phyloP scores from a whole-genome alignment of 306 rosid species.

The Hippophae rhamnoides region DNA sequence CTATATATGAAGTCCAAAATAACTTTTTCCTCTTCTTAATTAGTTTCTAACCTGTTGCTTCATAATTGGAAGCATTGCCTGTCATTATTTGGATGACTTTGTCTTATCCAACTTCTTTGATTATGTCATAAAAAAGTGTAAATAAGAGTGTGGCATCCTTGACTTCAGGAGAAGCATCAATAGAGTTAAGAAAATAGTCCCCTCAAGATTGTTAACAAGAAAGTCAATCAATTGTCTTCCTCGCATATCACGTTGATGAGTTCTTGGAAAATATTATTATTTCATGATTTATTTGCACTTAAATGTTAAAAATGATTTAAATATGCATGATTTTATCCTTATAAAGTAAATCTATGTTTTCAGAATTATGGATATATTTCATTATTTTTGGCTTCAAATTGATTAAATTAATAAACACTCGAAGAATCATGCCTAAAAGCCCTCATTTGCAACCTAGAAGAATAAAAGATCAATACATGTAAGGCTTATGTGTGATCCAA shows the following conservation, averaged over 20 bases:
- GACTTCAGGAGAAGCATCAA: background rate
- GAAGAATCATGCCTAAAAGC: too few relatives aligned
- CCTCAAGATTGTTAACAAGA: background rate
- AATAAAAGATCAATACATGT: too few relatives aligned
- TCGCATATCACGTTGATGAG: background rate
- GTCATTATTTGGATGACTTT: background rate
- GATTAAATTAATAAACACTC: too few relatives aligned
- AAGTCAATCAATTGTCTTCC: background rate
- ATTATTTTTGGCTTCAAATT: too few relatives aligned
- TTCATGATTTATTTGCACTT: too few relatives aligned
- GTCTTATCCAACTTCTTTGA: background rate
- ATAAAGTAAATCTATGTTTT: too few relatives aligned
- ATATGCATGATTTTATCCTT: too few relatives aligned
- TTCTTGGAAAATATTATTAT: too few relatives aligned
- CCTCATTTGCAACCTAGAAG: too few relatives aligned
- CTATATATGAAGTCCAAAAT: background rate
- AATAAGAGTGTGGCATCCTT: background rate
- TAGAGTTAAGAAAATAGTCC: background rate
- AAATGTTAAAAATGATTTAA: too few relatives aligned
- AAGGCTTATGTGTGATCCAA: too few relatives aligned
- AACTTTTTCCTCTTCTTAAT: background rate
- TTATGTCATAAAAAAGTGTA: background rate
- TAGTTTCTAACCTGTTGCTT: background rate
- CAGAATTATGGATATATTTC: too few relatives aligned
- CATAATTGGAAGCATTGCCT: background rate